Conservation (phyloP, 352 stramenopile genomes). For the Phytophthora capsici region DNA sequence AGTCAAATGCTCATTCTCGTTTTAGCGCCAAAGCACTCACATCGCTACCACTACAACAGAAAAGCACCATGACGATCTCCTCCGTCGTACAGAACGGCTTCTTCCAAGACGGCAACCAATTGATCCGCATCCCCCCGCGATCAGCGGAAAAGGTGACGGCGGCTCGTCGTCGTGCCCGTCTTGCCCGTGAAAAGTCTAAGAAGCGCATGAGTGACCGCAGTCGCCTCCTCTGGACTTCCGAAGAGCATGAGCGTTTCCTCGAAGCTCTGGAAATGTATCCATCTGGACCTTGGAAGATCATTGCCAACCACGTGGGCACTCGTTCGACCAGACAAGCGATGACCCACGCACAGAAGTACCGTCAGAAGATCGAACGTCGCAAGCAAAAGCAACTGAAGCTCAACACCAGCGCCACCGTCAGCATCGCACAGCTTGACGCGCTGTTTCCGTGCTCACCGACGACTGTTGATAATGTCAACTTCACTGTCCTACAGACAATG, state of each 20-base stretch:
- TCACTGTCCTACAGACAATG: neutral
- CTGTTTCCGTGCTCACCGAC: constrained; percentile 21
- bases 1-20: constrained; percentile 22
- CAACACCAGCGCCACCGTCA: constrained; percentile 1
- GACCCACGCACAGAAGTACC: constrained; percentile 55
- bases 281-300: constrained; percentile 48
- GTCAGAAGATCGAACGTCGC: constrained; percentile 41
- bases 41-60: neutral
- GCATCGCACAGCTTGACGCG: constrained; percentile 8
- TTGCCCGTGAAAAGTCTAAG: constrained; percentile 33
- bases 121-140: constrained; percentile 35
- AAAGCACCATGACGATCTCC: constrained; percentile 37
- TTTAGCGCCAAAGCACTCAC: constrained; percentile 17
- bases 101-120: constrained; percentile 37
- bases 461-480: constrained; percentile 18
- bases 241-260: constrained; percentile 56
- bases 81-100: constrained; percentile 40
- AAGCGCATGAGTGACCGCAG: constrained; percentile 34
- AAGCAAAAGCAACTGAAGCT: constrained; percentile 34
- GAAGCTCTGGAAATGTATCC: constrained; percentile 47
- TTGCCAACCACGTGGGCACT: constrained; percentile 42
- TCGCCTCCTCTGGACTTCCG: constrained; percentile 35
- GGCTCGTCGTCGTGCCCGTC: constrained; percentile 18
- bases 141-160: constrained; percentile 29
- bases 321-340: constrained; percentile 45